phyloP scores from a whole-genome alignment of 2,329 filamentous ascomycete genomes.

The Hypocreales sp. region DNA sequence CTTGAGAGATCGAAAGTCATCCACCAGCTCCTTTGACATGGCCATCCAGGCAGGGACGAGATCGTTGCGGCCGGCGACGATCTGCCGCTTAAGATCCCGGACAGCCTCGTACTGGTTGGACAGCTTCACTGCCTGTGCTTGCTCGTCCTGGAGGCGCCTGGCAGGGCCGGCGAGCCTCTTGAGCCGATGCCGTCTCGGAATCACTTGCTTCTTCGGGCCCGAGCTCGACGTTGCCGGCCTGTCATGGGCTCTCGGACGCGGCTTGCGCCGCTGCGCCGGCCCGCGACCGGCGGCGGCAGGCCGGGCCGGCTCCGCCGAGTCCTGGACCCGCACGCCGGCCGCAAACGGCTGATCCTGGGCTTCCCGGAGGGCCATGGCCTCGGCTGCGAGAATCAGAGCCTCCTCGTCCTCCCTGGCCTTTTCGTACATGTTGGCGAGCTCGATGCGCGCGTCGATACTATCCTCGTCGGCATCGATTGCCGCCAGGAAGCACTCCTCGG shows the following conservation, averaged over 20 bases:
- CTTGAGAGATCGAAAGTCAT: conserved; percentile 48
- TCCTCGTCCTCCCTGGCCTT: conserved; percentile 56
- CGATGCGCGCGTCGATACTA: conserved; percentile 61
- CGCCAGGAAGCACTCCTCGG: conserved; percentile 62
- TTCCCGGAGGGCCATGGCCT: conserved; percentile 52
- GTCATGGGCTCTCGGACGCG: conserved; percentile 1
- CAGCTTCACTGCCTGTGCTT: conserved; percentile 22
- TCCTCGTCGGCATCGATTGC: conserved; percentile 57
- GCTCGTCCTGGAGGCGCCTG: conserved; percentile 27
- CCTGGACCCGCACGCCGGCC: too few species aligned
- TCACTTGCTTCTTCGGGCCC: neutral
- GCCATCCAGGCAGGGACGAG: conserved; percentile 39
- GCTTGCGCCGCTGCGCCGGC: conserved; percentile 1
- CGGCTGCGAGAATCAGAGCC: conserved; percentile 61
- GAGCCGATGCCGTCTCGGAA: conserved; percentile 27
- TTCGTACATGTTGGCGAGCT: conserved; percentile 76
- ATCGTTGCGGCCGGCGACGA: conserved; percentile 24
- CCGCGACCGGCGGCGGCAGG: too few species aligned
- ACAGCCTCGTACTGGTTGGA: conserved; percentile 27
- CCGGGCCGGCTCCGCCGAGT: too few species aligned
- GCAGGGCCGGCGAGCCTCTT: conserved; percentile 28
- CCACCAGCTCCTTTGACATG: conserved; percentile 41
- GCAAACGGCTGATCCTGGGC: conserved; percentile 16
- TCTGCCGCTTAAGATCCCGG: conserved; percentile 23
- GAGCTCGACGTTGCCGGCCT: too few species aligned